phyloP scores from a whole-genome alignment of 768 basidiomycete species.

The Trametes coccinea region DNA sequence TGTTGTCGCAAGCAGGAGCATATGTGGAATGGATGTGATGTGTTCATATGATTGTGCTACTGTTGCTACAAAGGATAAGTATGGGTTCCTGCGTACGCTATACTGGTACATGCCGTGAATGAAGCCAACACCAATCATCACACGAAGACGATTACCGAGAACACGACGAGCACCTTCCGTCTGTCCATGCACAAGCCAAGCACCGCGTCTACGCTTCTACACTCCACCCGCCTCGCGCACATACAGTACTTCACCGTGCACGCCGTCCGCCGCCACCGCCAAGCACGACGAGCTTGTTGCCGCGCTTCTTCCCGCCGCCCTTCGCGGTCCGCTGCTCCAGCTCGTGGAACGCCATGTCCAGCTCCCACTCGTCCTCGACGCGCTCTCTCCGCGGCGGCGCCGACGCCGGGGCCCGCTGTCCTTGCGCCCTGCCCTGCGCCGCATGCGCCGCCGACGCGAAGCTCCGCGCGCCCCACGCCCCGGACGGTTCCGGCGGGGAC shows the following conservation, averaged over 20 bases:
- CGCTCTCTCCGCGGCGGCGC: constrained; percentile 35
- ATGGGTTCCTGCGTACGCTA: constrained; percentile 11
- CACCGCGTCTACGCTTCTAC: neutral
- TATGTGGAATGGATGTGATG: neutral
- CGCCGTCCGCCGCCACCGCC: constrained; percentile 59
- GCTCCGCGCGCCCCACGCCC: constrained; percentile 78
- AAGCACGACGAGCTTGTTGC: constrained; percentile 67
- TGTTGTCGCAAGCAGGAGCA: too few species aligned
- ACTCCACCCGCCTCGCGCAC: neutral
- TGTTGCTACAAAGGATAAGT: constrained; percentile 21
- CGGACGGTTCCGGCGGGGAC: constrained; percentile 32
- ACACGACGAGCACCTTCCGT: neutral
- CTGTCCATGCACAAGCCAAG: neutral
- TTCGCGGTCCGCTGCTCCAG: constrained; percentile 56
- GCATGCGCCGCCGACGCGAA: constrained; percentile 72
- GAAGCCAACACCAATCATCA: neutral
- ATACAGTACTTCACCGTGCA: constrained; percentile 7
- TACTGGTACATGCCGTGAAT: constrained; percentile 9
- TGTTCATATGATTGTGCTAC: constrained; percentile 3
- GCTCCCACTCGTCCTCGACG: constrained; percentile 68
- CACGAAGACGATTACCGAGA: neutral
- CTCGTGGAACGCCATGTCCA: constrained; percentile 81
- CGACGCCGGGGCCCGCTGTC: constrained; percentile 27
- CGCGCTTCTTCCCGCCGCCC: constrained; percentile 56
- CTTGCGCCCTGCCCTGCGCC: constrained; percentile 16